Evolutionary conservation across 345 rosid genomes (phyloP).

Genomic region (Euclidium syriacum): DNA sequence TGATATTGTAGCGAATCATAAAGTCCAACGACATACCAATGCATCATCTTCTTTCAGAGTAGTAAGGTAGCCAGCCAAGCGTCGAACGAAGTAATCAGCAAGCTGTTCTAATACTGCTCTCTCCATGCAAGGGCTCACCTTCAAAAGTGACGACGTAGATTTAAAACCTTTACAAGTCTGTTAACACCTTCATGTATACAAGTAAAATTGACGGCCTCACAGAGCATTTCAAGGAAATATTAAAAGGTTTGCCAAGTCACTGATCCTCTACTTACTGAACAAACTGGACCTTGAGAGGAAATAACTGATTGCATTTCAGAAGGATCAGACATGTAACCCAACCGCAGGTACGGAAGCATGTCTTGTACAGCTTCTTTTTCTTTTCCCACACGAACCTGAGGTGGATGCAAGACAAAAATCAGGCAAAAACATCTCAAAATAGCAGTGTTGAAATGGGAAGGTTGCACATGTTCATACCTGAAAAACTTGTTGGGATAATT

Average conservation of each 20-base stretch:
- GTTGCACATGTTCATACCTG: conserved; percentile 39
- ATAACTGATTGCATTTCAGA: conserved; percentile 89
- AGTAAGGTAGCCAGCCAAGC: conserved; percentile 82
- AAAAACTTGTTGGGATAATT: conserved; percentile 67
- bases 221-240: conserved; percentile 11
- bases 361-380: conserved; percentile 84
- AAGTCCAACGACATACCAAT: conserved; percentile 39
- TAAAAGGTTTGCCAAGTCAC: neutral
- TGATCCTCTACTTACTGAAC: conserved; percentile 56
- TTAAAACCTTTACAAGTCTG: conserved; percentile 11
- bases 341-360: conserved; percentile 82
- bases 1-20: neutral
- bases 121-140: conserved; percentile 97
- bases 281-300: conserved; percentile 94
- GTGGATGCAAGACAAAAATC: conserved; percentile 3
- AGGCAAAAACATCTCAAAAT: conserved; percentile 14
- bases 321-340: conserved; percentile 90
- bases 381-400: conserved; percentile 72
- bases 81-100: conserved; percentile 61
- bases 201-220: neutral
- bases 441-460: neutral
- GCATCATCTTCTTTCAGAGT: conserved; percentile 72
- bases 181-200: neutral
- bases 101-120: conserved; percentile 87
- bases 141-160: conserved; percentile 5